A percentile compares a stretch with the other conserved stretches of the same genome.
These are phyloP conservation scores for Parsonsia alboflavescens DNA, from an alignment of 257 asterid genomes.

Conservation along the genomic window DNA sequence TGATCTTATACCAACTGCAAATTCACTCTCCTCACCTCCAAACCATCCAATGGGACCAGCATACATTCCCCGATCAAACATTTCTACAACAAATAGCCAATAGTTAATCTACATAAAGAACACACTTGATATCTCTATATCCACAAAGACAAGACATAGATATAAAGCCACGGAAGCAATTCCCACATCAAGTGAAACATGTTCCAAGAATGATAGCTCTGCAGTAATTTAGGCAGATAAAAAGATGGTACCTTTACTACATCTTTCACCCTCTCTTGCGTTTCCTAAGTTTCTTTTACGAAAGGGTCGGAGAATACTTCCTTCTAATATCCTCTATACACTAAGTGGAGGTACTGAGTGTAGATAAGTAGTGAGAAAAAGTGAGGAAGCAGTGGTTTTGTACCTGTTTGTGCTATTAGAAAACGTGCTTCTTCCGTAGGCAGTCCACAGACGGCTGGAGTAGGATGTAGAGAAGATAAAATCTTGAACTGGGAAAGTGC, in stretches of 20 bases:
- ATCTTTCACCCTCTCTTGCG: background rate
- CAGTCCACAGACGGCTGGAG: constrained; percentile 98
- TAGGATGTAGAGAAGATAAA: constrained; percentile 88
- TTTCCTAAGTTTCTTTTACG: background rate
- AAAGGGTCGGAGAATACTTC: background rate
- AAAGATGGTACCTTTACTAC: background rate
- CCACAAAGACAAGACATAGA: background rate
- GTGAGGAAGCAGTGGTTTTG: too few relatives aligned
- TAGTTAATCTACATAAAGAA: background rate
- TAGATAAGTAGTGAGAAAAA: too few relatives aligned
- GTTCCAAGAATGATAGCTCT: background rate
- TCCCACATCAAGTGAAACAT: background rate
- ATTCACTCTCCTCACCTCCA: constrained; percentile 94
- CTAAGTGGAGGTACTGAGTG: background rate
- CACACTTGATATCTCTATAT: background rate
- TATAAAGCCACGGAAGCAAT: background rate
- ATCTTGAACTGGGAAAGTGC: constrained; percentile 62
- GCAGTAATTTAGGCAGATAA: background rate
- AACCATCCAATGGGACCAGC: constrained; percentile 99
- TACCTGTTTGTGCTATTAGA: constrained; percentile 72
- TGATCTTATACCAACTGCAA: constrained; percentile 96
- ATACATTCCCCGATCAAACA: constrained; percentile 97
- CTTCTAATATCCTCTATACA: background rate
- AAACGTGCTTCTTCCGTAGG: constrained; percentile 92
- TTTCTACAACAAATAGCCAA: constrained; percentile 43